Evolutionary conservation across 2,329 filamentous ascomycete genomes (phyloP), one percentile per base, ranked within the genome.

Genomic region (Alternaria viburni): DNA sequence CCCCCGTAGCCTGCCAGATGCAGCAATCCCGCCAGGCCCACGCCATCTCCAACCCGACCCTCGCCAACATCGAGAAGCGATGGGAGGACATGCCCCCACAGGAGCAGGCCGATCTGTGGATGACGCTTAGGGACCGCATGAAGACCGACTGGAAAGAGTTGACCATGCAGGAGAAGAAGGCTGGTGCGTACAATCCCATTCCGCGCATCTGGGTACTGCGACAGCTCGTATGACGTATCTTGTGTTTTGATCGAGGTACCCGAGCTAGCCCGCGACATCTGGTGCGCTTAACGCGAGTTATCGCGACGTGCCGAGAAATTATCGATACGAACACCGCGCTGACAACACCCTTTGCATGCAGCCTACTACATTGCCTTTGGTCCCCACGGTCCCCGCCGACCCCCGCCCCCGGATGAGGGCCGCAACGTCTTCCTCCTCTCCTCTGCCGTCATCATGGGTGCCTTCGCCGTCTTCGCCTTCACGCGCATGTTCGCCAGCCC

Each of bases 281-380:
- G 41, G 56, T 64, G 54, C 61, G 61, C 54, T 54, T 59, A 51
- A 56, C 65, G 47, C 61, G 56, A 66, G 50, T 59, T 54, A 58
- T 54, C 57, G 63, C 62, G n/a, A 68, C 50, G 52, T 64, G 63
- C 54, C 46, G 10, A 32, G 59, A 54, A 54, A 30, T 41, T 59
- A 62, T 67, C 54, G 32, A 66, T 52, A 59, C 61, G 61, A 44
- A 60, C 57, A 54, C 19, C 25, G 45, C 59, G 69, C 77, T 78
- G 62, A 79, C 70, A 15, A 15, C 17, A 32, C 44, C 12, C 60
- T 58, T 41, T n/a, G 32, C 51, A n/a, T 72, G 82, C 81, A 99
- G 96, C 96, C 70, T 99, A 98, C 89, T 99, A 92, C 91, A 97
- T 99, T 79, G 94, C 96, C 72, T 99, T 99, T 81, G 96, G 96